Evolutionary conservation across 202 grass and related monocot species (phyloP).

Genomic region (Hordeum pubiflorum): DNA sequence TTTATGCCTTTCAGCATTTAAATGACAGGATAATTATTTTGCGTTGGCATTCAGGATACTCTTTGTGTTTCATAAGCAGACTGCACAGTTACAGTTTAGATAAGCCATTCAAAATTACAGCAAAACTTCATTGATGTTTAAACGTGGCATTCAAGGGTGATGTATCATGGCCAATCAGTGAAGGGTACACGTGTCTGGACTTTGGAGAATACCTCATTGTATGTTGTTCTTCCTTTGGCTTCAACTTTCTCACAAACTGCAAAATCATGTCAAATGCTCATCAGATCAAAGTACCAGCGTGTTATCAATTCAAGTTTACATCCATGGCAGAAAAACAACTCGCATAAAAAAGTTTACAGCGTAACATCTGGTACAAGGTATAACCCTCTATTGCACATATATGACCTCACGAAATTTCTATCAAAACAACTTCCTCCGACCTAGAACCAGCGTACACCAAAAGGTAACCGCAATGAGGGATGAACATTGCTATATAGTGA

Average conservation of each 20-base stretch:
- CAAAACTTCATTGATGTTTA: background rate
- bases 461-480: background rate
- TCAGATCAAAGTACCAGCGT: constrained; percentile 16
- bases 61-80: background rate
- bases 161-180: background rate
- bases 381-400: background rate
- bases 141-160: background rate
- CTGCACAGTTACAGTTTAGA: background rate
- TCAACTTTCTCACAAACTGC: constrained; percentile 94
- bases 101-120: background rate
- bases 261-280: constrained; percentile 27
- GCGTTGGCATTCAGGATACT: background rate
- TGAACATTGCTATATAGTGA: background rate
- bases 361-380: background rate
- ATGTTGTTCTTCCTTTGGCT: constrained; percentile 85
- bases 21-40: background rate
- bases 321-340: background rate
- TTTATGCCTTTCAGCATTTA: background rate
- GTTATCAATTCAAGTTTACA: background rate
- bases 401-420: background rate
- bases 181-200: constrained; percentile 1
- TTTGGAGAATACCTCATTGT: constrained; percentile 63
- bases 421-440: background rate
- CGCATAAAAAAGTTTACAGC: background rate
- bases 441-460: background rate